phyloP scores from a whole-genome alignment of 2,329 filamentous ascomycete genomes.

The Trichoderma polysporum region DNA sequence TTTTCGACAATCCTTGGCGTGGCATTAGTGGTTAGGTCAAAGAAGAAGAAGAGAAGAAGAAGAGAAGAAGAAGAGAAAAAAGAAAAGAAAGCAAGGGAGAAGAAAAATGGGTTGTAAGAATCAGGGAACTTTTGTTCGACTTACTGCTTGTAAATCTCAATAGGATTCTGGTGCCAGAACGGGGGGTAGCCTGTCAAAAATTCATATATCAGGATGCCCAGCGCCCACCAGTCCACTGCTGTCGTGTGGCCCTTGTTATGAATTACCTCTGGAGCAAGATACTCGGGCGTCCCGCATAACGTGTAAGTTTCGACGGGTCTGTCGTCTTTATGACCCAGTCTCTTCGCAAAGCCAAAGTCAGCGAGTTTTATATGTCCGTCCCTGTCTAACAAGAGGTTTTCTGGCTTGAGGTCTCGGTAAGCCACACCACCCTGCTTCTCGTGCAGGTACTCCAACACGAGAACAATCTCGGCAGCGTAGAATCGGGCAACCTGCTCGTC shows the following conservation, averaged over 20 bases:
- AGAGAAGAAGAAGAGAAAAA: not conserved
- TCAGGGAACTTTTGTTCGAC: slow-evolving; percentile 27
- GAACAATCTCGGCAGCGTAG: slow-evolving; percentile 80
- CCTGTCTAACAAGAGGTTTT: slow-evolving; percentile 76
- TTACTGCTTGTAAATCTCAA: slow-evolving; percentile 81
- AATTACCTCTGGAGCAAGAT: slow-evolving; percentile 81
- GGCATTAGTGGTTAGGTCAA: not conserved
- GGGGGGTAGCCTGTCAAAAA: slow-evolving; percentile 83
- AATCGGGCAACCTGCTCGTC: slow-evolving; percentile 76
- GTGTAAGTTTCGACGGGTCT: slow-evolving; percentile 71
- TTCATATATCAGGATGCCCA: slow-evolving; percentile 81
- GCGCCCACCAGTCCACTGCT: slow-evolving; percentile 84
- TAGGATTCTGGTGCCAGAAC: slow-evolving; percentile 83
- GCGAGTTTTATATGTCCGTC: slow-evolving; percentile 80
- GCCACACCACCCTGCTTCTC: slow-evolving; percentile 75
- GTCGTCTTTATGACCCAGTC: slow-evolving; percentile 58
- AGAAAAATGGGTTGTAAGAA: not conserved
- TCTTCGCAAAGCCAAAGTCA: slow-evolving; percentile 84
- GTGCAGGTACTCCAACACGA: slow-evolving; percentile 78
- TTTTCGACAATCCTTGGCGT: slow-evolving; percentile 71
- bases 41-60: not conserved
- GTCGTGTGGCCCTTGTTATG: slow-evolving; percentile 75
- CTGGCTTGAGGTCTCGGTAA: slow-evolving; percentile 79
- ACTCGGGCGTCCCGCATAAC: slow-evolving; percentile 79
- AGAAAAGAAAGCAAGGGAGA: not conserved